These are phyloP conservation scores for Fagus crenata DNA, from an alignment of 306 rosid genomes.

Conservation along the genomic window DNA sequence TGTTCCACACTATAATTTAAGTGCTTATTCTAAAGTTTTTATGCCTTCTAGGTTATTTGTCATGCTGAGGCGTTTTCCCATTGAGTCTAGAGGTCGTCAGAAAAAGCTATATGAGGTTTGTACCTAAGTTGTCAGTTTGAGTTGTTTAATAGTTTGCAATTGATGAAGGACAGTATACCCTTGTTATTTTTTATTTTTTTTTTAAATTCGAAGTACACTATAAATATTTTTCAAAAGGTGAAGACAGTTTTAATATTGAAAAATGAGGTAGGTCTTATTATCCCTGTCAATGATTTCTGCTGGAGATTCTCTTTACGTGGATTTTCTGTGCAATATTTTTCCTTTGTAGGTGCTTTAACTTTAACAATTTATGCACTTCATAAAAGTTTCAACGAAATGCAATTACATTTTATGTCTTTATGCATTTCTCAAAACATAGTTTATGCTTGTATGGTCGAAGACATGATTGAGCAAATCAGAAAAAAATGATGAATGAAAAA, in stretches of 20 bases:
- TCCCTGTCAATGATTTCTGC: background rate
- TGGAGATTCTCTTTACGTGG: background rate
- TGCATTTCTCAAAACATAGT: background rate
- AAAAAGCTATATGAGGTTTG: slow-evolving; percentile 76
- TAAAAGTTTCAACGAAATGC: background rate
- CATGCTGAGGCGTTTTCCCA: slow-evolving; percentile 72
- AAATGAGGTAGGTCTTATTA: background rate
- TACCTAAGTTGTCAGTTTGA: slow-evolving; percentile 6
- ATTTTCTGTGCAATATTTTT: background rate
- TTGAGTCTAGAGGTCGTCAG: slow-evolving; percentile 79
- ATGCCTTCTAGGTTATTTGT: slow-evolving; percentile 53
- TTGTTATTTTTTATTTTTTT: background rate
- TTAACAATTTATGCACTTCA: background rate
- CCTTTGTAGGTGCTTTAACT: background rate
- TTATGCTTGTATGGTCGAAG: background rate
- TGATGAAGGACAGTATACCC: slow-evolving; percentile 1
- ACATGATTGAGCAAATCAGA: background rate
- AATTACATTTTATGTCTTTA: no score
- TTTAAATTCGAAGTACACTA: background rate
- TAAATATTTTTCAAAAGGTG: background rate
- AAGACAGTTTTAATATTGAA: background rate
- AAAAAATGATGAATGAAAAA: background rate
- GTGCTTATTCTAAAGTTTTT: slow-evolving; percentile 13
- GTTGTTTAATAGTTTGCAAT: slow-evolving; percentile 15
- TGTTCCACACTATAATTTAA: background rate